Conservation (phyloP, 2,329 filamentous ascomycete genomes). For the Penicillium psychrosexuale region DNA sequence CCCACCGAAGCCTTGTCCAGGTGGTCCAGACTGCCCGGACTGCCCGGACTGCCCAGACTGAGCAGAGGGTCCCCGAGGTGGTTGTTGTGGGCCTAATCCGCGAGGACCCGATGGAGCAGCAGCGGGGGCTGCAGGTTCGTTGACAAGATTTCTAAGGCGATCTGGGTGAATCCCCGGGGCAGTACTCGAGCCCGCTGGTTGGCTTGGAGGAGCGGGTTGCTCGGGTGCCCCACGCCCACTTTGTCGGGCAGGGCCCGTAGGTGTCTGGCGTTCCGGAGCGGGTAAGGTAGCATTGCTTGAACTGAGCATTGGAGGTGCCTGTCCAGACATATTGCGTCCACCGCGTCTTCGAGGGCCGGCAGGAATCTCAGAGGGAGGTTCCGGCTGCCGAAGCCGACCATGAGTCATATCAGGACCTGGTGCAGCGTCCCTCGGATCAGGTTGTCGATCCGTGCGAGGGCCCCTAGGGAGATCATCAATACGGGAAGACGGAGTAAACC, state of each 20-base stretch:
- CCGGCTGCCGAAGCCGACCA: conserved; percentile 46
- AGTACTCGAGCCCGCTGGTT: conserved; percentile 35
- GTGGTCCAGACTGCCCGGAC: conserved; percentile 38
- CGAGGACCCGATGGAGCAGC: conserved; percentile 5
- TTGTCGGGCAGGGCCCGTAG: conserved; percentile 44
- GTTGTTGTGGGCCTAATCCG: conserved; percentile 24
- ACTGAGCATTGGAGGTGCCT: conserved; percentile 22
- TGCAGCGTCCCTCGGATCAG: conserved; percentile 39
- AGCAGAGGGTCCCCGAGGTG: conserved; percentile 27
- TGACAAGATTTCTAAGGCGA: conserved; percentile 47
- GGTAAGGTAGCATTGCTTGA: conserved; percentile 23
- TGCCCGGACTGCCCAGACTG: conserved; percentile 42
- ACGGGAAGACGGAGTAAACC: conserved; percentile 27
- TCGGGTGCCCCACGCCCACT: conserved; percentile 36
- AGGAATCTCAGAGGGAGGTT: conserved; percentile 46
- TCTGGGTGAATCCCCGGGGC: conserved; percentile 54
- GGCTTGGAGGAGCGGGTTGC: conserved; percentile 29
- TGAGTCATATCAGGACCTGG: conserved; percentile 44
- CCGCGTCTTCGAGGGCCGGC: conserved; percentile 51
- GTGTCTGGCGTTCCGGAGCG: conserved; percentile 40
- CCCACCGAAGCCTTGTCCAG: conserved; percentile 32
- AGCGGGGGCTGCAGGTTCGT: conserved; percentile 14
- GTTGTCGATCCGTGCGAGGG: conserved; percentile 47
- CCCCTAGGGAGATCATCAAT: conserved; percentile 53
- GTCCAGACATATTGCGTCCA: conserved; percentile 29